Base-by-base conservation (phyloP, 768 basidiomycete genomes). In the Jaapia argillacea region DNA sequence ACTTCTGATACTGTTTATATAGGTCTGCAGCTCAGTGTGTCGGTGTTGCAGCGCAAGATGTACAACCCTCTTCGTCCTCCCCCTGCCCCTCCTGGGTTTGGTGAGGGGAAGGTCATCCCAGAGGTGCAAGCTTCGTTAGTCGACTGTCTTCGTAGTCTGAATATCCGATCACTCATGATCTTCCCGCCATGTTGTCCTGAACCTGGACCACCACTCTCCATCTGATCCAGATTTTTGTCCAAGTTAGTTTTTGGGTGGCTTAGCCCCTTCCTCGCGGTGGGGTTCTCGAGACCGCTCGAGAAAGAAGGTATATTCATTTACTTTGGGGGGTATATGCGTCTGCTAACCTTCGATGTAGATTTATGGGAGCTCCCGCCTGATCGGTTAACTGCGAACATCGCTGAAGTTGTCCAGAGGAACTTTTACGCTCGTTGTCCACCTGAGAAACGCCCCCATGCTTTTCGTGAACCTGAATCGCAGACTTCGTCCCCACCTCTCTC, bases 201-300 rank as follows among this genome's bases (percentile, higher is more conserved):
- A 10, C 33, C 35, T 14, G 4, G 22, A 24, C 42, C 44, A 26
- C 41, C 20, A 21, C 31, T 24, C 16, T 41, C 26, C 40, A 48
- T 25, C 1, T 33, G 24, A 39, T 18, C 21, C 50, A 75, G 74
- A 44, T 62, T 50, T 5, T 43, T 72, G 18, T 77, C 74, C 5
- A 62, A 62, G 25, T 54, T 77, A 1, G 47, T 72, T 24, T 71
- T 75, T 24, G 60, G 66, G n/a, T 79, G 78, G 77, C 53, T 80
- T 5, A 61, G 59, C 22, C 66, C 76, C 1, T 69, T 81, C 47
- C 62, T 80, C 4, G 59, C 62, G 24, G 76, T 79, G 12, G 78
- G 78, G 2, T 81, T 71, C 51, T 70, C 75, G 7, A 63, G 78
- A 40, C 77, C 77, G 0, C 50, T 79, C 6, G 63, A 75, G 58